These are phyloP conservation scores for Epichloe uncinata DNA, from an alignment of 2,329 filamentous ascomycete species.

Conservation along the genomic window DNA sequence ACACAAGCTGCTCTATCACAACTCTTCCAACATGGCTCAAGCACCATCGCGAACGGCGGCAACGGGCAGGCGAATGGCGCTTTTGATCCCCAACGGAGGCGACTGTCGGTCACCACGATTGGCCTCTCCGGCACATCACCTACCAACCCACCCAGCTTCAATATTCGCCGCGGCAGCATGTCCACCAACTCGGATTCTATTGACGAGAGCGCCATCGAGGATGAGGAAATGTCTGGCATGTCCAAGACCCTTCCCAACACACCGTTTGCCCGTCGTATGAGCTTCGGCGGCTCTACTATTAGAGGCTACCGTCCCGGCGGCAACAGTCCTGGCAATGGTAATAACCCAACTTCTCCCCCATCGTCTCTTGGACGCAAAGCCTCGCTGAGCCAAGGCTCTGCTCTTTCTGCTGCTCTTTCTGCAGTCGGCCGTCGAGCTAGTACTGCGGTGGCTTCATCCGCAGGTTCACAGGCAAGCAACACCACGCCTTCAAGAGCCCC, in stretches of 20 bases:
- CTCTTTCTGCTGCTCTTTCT: conserved; percentile 21
- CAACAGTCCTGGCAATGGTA: conserved; percentile 50
- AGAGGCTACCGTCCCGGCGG: conserved; percentile 39
- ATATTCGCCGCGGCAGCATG: conserved; percentile 50
- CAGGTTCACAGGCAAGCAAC: conserved; percentile 43
- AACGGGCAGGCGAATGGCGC: conserved; percentile 25
- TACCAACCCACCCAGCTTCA: conserved; percentile 37
- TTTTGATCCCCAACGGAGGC: conserved; percentile 48
- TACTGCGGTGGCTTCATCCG: conserved; percentile 17
- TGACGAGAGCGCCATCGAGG: conserved; percentile 63
- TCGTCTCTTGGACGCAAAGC: conserved; percentile 21
- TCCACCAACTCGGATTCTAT: conserved; percentile 55
- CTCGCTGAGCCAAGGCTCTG: conserved; percentile 16
- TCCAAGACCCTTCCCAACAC: conserved; percentile 50
- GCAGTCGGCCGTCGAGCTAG: conserved; percentile 24
- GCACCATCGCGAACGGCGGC: conserved; percentile 27
- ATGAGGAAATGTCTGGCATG: conserved; percentile 43
- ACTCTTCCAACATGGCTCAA: conserved; percentile 46
- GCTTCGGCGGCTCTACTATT: conserved; percentile 72
- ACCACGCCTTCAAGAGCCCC: conserved; percentile 40
- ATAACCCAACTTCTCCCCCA: conserved; percentile 31
- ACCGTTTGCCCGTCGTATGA: conserved; percentile 74
- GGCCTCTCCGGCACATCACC: conserved; percentile 61
- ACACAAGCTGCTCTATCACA: conserved; percentile 42
- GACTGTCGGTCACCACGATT: conserved; percentile 61